Base-by-base conservation (phyloP, 176 grass and related monocot genomes). In the Neostapfia colusana region DNA sequence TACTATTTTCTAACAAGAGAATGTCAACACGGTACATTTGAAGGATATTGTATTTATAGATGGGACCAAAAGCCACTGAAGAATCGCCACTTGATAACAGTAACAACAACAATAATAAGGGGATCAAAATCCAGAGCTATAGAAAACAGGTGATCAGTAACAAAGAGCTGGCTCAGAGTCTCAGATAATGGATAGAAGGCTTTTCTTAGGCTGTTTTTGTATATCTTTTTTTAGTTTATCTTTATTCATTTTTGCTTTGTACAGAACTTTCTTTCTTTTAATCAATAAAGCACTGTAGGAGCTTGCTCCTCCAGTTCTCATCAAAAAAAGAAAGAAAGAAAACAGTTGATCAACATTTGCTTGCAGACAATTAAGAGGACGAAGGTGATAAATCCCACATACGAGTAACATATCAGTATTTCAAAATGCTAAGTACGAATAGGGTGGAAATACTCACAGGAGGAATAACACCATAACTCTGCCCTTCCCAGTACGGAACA, bases 401-500 rank as follows among this genome's bases (percentile, higher is more conserved):
- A 10, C 27, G 48, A 62, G 45, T 1, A 38, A 57, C 5, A n/a
- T 5, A 9, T 8, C 23, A 58, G 21, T 24, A 2, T 10, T 50
- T 37, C 31, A 70, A 10, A 45, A 71, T 51, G 50, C 37, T 62
- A 27, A 77, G 58, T 5, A 55, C 41, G 27, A 54, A 42, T 14
- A 78, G 7, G 53, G 23, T 40, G 13, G 12, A 63, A 40, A 36
- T 46, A 80, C 81, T 81, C 55, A 94, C 95, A 8, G 91, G 95
- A 76, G 95, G 95, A 90, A 98, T 98, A 57, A 98, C 72, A 1
- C 89, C 91, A 38, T 92, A 98, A 41, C 89, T 98, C 74, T 98
- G 95, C 28, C 95, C 95, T 88, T 98, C 95, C 95, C 91, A 94
- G 44, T 94, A 98, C 46, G 95, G 95, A 34, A 94, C 95, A 57